Percentiles rank a stretch among this genome's conserved stretches.
These are phyloP conservation scores for Colletotrichum lupini DNA, from an alignment of 2,329 filamentous ascomycete species.

Conservation along the genomic window DNA sequence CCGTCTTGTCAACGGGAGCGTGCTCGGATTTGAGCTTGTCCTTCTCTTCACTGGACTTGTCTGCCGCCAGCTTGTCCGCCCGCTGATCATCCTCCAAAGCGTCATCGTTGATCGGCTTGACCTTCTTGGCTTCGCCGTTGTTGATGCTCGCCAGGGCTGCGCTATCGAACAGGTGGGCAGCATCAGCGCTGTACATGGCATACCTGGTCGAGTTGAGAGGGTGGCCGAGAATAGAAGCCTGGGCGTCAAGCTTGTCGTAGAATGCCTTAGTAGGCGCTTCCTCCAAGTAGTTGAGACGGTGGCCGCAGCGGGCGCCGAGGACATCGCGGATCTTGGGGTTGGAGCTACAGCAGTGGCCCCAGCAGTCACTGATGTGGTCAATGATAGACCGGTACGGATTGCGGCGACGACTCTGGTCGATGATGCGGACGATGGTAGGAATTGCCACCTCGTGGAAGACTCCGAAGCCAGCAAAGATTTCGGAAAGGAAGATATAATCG, in stretches of 20 bases:
- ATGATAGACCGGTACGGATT: slow-evolving; percentile 32
- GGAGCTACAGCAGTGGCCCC: slow-evolving; percentile 37
- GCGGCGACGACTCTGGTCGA: slow-evolving; percentile 41
- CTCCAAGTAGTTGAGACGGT: slow-evolving; percentile 36
- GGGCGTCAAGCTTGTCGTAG: slow-evolving; percentile 33
- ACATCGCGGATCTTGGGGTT: slow-evolving; percentile 35
- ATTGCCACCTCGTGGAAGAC: slow-evolving; percentile 47
- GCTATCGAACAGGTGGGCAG: slow-evolving; percentile 30
- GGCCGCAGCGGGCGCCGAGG: slow-evolving; percentile 35
- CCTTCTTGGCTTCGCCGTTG: slow-evolving; percentile 21
- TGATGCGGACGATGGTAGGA: slow-evolving; percentile 46
- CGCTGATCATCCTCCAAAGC: slow-evolving; percentile 33
- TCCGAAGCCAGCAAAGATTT: slow-evolving; percentile 39
- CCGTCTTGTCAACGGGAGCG: slow-evolving; percentile 23
- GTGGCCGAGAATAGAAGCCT: slow-evolving; percentile 27
- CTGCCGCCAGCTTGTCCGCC: slow-evolving; percentile 21
- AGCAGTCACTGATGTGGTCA: slow-evolving; percentile 37
- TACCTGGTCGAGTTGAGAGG: slow-evolving; percentile 34
- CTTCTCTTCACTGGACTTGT: slow-evolving; percentile 27
- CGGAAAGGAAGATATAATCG: slow-evolving; percentile 44
- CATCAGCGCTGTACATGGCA: slow-evolving; percentile 30
- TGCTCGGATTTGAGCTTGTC: slow-evolving; percentile 27
- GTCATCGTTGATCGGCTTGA: slow-evolving; percentile 25
- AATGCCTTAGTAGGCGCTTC: slow-evolving; percentile 32
- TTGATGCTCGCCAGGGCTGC: slow-evolving; percentile 24